Evolutionary conservation across 768 basidiomycete species (phyloP).

Genomic region (Heimioporus sp.): DNA sequence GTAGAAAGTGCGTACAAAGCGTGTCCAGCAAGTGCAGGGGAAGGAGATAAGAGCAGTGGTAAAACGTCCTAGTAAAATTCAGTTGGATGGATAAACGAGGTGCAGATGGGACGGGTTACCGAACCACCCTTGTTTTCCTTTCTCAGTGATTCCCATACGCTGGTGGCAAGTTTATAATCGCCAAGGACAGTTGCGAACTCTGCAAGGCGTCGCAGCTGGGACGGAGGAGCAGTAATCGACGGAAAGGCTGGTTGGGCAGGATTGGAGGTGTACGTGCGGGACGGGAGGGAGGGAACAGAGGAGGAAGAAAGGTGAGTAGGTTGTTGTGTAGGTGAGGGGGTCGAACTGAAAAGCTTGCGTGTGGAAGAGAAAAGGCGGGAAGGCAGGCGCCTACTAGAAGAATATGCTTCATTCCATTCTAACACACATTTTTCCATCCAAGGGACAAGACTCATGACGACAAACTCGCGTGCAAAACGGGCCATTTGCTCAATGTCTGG

Average conservation of each 20-base stretch:
- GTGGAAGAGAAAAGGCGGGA: slow-evolving; percentile 87
- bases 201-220: slow-evolving; percentile 83
- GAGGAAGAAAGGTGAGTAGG: slow-evolving; percentile 40
- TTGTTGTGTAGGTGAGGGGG: slow-evolving; percentile 46
- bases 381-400: slow-evolving; percentile 74
- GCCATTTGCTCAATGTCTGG: slow-evolving; percentile 73
- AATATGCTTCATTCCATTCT: slow-evolving; percentile 92
- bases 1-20: slow-evolving; percentile 57
- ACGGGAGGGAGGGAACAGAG: slow-evolving; percentile 32
- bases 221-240: slow-evolving; percentile 40
- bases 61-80: slow-evolving; percentile 66
- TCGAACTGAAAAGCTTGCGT: slow-evolving; percentile 75
- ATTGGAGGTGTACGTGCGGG: slow-evolving; percentile 39
- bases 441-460: slow-evolving; percentile 85
- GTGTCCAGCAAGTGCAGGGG: slow-evolving; percentile 57
- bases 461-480: slow-evolving; percentile 82
- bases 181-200: slow-evolving; percentile 94
- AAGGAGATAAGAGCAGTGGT: slow-evolving; percentile 68
- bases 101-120: slow-evolving; percentile 38
- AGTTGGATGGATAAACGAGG: slow-evolving; percentile 5
- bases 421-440: slow-evolving; percentile 96
- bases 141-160: slow-evolving; percentile 82
- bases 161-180: slow-evolving; percentile 80
- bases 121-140: slow-evolving; percentile 89
- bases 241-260: slow-evolving; percentile 25